Base-by-base conservation (phyloP, 2,329 filamentous ascomycete genomes). In the Ophiostoma tasmaniense region DNA sequence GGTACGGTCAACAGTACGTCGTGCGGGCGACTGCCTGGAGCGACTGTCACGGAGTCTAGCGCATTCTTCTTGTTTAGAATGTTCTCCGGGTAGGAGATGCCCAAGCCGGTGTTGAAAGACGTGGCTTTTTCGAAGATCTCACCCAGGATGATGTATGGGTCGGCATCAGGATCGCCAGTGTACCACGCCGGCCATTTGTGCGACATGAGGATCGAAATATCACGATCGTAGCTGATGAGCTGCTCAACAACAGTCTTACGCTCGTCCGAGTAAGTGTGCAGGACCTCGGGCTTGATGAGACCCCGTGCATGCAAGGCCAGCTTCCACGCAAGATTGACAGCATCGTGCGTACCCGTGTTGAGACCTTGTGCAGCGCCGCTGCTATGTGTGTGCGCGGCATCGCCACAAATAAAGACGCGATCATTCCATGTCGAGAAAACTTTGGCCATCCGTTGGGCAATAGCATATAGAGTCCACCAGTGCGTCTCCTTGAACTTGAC, bases 291-390 rank as follows among this genome's bases (percentile, higher is more conserved):
- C 5, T 17, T 3, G 6, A 67, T 11, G n/a, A 70, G 39, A 3
- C 71, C 1, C 72, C 75, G 0, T 74, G 67, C 74, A 0, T 76
- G 68, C 20, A 77, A 74, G 5, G 77, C 78, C 4, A 82, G 74
- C 73, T 82, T 82, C 81, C 81, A 82, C 8, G 76, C 80, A 13
- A 83, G 77, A 67, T 83, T 83, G 74, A 81, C 82, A 2, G 81
- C 81, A 70, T 89, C 87, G 73, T 88, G 86, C 69, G 88, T 78
- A 37, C 82, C 79, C 14, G 83, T 82, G 71, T 85, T 85, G 80
- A 85, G 82, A 3, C 83, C 87, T 75, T 89, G 87, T 0, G 85
- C 87, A 0, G 86, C 86, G 73, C 88, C 88, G 1, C 86, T 86
- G 0, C 82, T 85, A 73, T 89, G 86, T 0, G 86, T 82, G 70